Conservation (phyloP, 2,329 filamentous ascomycete genomes). For the Aspergillus neoniger region DNA sequence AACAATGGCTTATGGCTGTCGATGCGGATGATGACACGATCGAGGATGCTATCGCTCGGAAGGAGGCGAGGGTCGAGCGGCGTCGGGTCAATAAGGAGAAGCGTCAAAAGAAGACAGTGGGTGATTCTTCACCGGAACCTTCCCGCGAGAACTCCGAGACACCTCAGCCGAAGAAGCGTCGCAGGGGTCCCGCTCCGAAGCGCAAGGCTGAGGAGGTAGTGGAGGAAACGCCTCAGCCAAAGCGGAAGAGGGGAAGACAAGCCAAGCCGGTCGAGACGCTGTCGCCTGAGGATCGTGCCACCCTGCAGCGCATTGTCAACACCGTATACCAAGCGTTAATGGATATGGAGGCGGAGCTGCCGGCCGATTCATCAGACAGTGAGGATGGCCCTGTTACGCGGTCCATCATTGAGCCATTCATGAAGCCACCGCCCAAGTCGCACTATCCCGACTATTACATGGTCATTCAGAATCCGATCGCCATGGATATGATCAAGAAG, state of each 20-base stretch:
- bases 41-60: slow-evolving; percentile 87
- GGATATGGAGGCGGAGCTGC: slow-evolving; percentile 75
- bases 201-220: slow-evolving; percentile 80
- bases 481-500: slow-evolving; percentile 91
- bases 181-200: slow-evolving; percentile 79
- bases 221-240: slow-evolving; percentile 74
- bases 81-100: slow-evolving; percentile 75
- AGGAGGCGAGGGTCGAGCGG: slow-evolving; percentile 80
- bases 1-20: slow-evolving; percentile 98
- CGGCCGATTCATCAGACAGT: slow-evolving; percentile 53
- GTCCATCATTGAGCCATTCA: slow-evolving; percentile 88
- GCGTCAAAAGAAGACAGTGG: slow-evolving; percentile 49
- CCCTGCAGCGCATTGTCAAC: slow-evolving; percentile 78
- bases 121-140: slow-evolving; percentile 73
- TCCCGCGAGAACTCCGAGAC: slow-evolving; percentile 85
- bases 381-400: slow-evolving; percentile 63
- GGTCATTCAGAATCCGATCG: slow-evolving; percentile 88
- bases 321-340: slow-evolving; percentile 78
- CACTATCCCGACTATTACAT: slow-evolving; percentile 95
- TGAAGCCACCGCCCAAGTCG: slow-evolving; percentile 84
- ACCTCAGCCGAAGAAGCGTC: slow-evolving; percentile 72
- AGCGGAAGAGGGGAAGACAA: slow-evolving; percentile 74
- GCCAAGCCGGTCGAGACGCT: slow-evolving; percentile 70
- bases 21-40: slow-evolving; percentile 95
- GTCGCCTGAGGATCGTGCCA: slow-evolving; percentile 67